Evolutionary conservation across 225 moss, liverwort and hornwort genomes (phyloP).

Genomic region (Marchantia polymorpha): DNA sequence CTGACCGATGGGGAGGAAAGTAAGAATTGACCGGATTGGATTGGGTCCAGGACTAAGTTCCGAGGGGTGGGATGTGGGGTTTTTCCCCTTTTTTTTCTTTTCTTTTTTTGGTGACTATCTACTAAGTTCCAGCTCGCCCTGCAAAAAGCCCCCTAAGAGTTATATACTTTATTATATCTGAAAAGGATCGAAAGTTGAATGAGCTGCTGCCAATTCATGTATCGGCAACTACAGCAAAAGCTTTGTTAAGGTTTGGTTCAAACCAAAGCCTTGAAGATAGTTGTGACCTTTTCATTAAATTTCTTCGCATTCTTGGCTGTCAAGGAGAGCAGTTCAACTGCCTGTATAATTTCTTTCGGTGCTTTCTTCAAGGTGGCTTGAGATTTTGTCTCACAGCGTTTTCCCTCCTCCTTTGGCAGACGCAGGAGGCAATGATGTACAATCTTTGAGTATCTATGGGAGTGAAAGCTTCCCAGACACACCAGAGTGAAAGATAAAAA

Average conservation of each 20-base stretch:
- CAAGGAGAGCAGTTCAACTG: conserved; percentile 8
- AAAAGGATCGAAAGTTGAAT: conserved; percentile 7
- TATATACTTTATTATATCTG: not conserved
- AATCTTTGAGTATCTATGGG: conserved; percentile 6
- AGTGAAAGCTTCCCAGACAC: conserved; percentile 12
- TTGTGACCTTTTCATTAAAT: conserved; percentile 6
- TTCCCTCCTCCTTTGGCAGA: conserved; percentile 12
- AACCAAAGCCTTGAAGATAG: not conserved
- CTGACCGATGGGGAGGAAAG: not conserved
- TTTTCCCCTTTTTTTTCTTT: not conserved
- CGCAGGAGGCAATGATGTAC: conserved; percentile 8
- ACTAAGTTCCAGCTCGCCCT: not conserved
- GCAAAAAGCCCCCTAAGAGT: not conserved
- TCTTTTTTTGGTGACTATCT: conserved; percentile 1
- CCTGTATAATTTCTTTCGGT: conserved; percentile 11
- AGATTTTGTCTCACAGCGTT: conserved; percentile 5
- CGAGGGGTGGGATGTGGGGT: not conserved
- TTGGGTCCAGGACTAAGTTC: not conserved
- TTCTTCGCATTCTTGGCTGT: not conserved
- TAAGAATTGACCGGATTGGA: not conserved
- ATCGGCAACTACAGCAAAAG: conserved; percentile 2
- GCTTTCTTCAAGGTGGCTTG: conserved; percentile 1
- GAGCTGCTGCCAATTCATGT: conserved; percentile 11
- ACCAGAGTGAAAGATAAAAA: conserved; percentile 1
- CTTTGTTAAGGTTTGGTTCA: conserved; percentile 2